Evolutionary conservation across 257 asterid species (phyloP), one percentile per base, ranked within the genome.

Genomic region (Solanum chmielewskii): DNA sequence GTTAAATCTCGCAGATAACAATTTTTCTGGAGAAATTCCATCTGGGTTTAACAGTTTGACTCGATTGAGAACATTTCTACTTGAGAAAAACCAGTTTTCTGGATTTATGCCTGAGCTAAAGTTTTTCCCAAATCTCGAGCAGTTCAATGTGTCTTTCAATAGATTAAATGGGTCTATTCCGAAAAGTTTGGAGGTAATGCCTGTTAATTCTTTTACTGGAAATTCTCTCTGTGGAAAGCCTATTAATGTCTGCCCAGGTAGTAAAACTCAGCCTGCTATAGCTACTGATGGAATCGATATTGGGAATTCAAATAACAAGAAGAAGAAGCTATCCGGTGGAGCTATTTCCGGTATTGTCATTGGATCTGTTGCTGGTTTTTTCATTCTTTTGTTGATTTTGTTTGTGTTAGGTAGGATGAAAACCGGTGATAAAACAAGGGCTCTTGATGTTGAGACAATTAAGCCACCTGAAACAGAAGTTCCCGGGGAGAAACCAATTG

Each of bases 111-210:
- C 99, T 27, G 96, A 92, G 39, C 68, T 96, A 3, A 87, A 66
- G 60, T 91, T 93, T 10, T 91, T 93, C 8, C 92, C 93, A 0
- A 89, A 92, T 86, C 92, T 96, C 11, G 94, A 39, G 20, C 98
- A 96, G 82, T 95, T 96, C 23, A 96, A 96, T 73, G 97, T 96
- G 12, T 93, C 95, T n/a, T 96, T 89, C 23, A 96, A 96, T 33
- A 86, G 73, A 64, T 66, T 96, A 52, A 95, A 92, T 15, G 98
- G 98, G 21, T 92, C 95, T 11, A 90, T 94, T n/a, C 98, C 97
- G 10, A 90, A 82, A 85, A 92, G 95, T 83, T 95, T 95, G 1
- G 88, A 27, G 89, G 86, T 83, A 60, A 89, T 86, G 86, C 89
- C 93, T 0, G 83, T 49, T 42, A 87, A 74, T n/a, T 90, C 96